These are phyloP conservation scores for Aspergillus alliaceus DNA, from an alignment of 2,329 filamentous ascomycete genomes.

Conservation along the genomic window DNA sequence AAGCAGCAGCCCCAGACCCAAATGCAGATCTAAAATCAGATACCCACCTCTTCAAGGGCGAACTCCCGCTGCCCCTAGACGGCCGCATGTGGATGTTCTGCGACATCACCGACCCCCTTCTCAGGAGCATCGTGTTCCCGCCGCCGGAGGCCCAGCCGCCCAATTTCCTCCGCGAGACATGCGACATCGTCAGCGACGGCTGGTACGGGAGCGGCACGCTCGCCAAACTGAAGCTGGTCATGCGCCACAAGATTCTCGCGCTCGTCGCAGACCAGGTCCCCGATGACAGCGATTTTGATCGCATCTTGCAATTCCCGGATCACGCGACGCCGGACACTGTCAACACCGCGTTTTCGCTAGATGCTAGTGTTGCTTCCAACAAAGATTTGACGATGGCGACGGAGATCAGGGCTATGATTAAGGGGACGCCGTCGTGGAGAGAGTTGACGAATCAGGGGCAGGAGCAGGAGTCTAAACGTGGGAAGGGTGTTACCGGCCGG, in stretches of 20 bases:
- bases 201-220: constrained; percentile 83
- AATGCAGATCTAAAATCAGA: constrained; percentile 7
- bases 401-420: constrained; percentile 37
- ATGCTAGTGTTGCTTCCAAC: constrained; percentile 18
- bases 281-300: constrained; percentile 36
- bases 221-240: constrained; percentile 80
- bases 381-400: constrained; percentile 33
- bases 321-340: constrained; percentile 26
- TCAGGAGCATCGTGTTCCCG: constrained; percentile 65
- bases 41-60: constrained; percentile 78
- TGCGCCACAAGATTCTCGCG: constrained; percentile 79
- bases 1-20: constrained; percentile 9
- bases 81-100: constrained; percentile 94
- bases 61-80: constrained; percentile 66
- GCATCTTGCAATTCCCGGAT: constrained; percentile 41
- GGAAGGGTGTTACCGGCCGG: constrained; percentile 1
- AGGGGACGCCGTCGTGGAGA: constrained; percentile 31
- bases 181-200: constrained; percentile 66
- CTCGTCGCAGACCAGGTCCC: constrained; percentile 50
- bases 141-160: constrained; percentile 50
- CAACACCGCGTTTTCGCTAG: constrained; percentile 25
- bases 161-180: constrained; percentile 57
- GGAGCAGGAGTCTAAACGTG: constrained; percentile 6
- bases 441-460: constrained; percentile 9
- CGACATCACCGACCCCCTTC: constrained; percentile 80